phyloP scores from a whole-genome alignment of 257 asterid genomes.

The Echium plantagineum region DNA sequence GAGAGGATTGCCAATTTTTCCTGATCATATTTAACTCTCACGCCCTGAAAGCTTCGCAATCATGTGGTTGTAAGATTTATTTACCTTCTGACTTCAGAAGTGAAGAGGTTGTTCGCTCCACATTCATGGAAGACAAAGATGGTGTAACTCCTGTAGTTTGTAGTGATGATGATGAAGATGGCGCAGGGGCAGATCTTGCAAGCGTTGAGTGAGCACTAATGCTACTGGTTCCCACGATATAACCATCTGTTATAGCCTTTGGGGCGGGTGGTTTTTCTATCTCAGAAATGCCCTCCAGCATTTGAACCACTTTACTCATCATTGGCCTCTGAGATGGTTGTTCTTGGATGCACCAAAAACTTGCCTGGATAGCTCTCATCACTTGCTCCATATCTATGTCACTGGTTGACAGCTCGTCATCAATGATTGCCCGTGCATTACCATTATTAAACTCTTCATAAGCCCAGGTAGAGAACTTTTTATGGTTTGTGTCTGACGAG shows the following conservation, averaged over 20 bases:
- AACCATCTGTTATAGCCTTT: constrained; percentile 42
- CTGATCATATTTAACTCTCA: no score
- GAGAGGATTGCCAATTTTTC: no score
- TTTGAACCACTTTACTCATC: constrained; percentile 87
- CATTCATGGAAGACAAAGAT: constrained; percentile 28
- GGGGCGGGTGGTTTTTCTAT: constrained; percentile 62
- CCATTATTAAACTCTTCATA: constrained; percentile 73
- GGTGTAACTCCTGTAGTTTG: constrained; percentile 30
- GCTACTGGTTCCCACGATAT: constrained; percentile 34
- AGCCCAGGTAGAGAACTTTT: constrained; percentile 65
- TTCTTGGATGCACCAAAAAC: constrained; percentile 94
- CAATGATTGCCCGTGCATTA: constrained; percentile 36
- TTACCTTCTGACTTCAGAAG: constrained; percentile 18
- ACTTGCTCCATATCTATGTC: constrained; percentile 62
- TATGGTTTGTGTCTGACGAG: constrained; percentile 44
- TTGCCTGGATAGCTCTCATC: constrained; percentile 42
- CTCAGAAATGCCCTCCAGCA: constrained; percentile 69
- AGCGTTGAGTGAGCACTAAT: constrained; percentile 37
- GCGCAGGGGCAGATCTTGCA: constrained; percentile 45
- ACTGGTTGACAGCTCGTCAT: constrained; percentile 25
- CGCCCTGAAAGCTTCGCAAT: neutral
- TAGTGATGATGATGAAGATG: constrained; percentile 45
- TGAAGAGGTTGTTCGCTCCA: constrained; percentile 34
- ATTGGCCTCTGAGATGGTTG: constrained; percentile 82
- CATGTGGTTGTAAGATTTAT: neutral